These are phyloP conservation scores for Monosporascus sp. DNA, from an alignment of 2,329 filamentous ascomycete species.

Conservation along the genomic window DNA sequence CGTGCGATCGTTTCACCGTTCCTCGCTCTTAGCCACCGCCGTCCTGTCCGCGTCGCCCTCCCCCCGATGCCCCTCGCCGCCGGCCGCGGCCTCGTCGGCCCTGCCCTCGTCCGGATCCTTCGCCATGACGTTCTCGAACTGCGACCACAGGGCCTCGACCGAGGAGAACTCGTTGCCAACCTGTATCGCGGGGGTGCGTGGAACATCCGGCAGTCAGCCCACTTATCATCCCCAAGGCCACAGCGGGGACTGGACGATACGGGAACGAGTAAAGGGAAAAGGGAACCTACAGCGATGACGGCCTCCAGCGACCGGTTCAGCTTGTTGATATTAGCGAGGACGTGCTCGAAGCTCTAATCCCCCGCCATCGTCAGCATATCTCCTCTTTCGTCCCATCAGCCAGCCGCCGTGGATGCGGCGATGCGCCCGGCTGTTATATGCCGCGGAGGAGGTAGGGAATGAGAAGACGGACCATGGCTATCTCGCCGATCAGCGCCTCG, in stretches of 20 bases:
- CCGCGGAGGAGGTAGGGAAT: too few relatives aligned
- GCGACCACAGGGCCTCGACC: conserved; percentile 93
- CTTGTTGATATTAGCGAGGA: conserved; percentile 93
- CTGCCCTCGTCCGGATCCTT: conserved; percentile 47
- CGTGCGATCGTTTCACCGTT: not conserved
- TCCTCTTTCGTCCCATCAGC: not conserved
- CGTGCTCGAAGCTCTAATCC: conserved; percentile 70
- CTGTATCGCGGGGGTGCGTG: conserved; percentile 32
- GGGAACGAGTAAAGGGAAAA: not conserved
- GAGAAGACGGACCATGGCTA: conserved; percentile 54
- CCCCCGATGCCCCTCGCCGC: conserved; percentile 20
- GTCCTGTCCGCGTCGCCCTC: conserved; percentile 16
- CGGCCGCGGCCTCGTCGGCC: conserved; percentile 5
- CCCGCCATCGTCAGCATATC: not conserved
- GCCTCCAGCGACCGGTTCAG: conserved; percentile 89
- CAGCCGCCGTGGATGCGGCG: too few relatives aligned
- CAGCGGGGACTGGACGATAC: not conserved
- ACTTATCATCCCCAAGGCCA: not conserved
- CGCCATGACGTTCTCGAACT: conserved; percentile 95
- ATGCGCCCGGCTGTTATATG: too few relatives aligned
- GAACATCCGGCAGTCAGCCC: not conserved
- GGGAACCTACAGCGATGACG: conserved; percentile 69
- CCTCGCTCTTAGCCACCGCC: conserved; percentile 1
- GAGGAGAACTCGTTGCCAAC: conserved; percentile 97
- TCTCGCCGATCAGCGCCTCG: conserved; percentile 64